Conservation (phyloP, 75 land plant genomes). For the Pinus taeda region DNA sequence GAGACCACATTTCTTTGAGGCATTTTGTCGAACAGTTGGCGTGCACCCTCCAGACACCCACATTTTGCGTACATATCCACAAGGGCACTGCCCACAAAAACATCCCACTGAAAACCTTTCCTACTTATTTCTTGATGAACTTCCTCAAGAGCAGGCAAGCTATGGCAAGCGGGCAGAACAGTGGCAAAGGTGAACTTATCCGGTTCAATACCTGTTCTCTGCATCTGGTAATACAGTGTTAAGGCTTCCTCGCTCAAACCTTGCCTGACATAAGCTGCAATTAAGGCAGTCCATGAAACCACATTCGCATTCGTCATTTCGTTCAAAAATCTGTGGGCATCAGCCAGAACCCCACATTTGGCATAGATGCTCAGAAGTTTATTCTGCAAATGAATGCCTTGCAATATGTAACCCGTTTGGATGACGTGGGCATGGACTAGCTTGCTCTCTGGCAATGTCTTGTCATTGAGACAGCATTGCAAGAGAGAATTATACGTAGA, state of each 20-base stretch:
- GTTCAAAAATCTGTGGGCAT: slow-evolving; percentile 7
- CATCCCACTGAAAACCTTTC: slow-evolving; percentile 29
- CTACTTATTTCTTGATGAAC: slow-evolving; percentile 44
- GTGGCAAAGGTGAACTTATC: slow-evolving; percentile 37
- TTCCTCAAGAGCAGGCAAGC: slow-evolving; percentile 5
- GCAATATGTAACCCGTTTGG: background rate
- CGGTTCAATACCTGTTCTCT: slow-evolving; percentile 25
- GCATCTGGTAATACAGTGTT: slow-evolving; percentile 32
- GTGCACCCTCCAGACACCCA: slow-evolving; percentile 31
- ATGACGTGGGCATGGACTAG: slow-evolving; percentile 6
- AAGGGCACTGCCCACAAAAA: slow-evolving; percentile 50
- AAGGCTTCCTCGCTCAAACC: slow-evolving; percentile 36
- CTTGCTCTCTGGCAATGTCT: background rate
- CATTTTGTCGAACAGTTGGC: slow-evolving; percentile 49
- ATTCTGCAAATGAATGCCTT: background rate
- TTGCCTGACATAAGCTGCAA: slow-evolving; percentile 27
- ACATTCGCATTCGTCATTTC: slow-evolving; percentile 4
- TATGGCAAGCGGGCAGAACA: slow-evolving; percentile 45
- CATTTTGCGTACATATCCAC: slow-evolving; percentile 50
- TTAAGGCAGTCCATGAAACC: slow-evolving; percentile 15
- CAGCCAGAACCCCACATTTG: slow-evolving; percentile 10
- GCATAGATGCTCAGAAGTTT: slow-evolving; percentile 4
- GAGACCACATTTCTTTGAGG: slow-evolving; percentile 49
- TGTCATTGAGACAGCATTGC: slow-evolving; percentile 4
- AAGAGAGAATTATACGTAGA: background rate